Evolutionary conservation across 2,329 filamentous ascomycete genomes (phyloP).

Genomic region (Fonsecaea erecta): DNA sequence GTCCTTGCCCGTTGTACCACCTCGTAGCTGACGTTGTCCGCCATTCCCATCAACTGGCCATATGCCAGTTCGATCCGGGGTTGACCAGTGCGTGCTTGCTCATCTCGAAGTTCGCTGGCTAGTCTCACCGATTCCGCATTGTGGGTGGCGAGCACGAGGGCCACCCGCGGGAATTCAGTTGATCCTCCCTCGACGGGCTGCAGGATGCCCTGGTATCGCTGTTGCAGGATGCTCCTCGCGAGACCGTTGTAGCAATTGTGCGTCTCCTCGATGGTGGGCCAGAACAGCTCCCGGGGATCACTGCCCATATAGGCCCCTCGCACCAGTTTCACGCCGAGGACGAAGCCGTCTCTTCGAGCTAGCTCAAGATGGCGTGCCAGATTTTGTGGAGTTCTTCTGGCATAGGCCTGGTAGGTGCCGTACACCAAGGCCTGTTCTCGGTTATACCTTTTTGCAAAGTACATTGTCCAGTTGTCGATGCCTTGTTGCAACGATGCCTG

Average conservation of each 20-base stretch:
- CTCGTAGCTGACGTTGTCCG: conserved; percentile 63
- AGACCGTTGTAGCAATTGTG: conserved; percentile 75
- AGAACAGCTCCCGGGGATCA: conserved; percentile 71
- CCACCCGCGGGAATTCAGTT: conserved; percentile 59
- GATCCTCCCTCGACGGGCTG: conserved; percentile 48
- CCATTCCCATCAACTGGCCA: conserved; percentile 65
- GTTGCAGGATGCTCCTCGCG: conserved; percentile 67
- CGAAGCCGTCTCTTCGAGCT: conserved; percentile 65
- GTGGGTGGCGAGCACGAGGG: conserved; percentile 79
- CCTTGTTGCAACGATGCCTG: conserved; percentile 77
- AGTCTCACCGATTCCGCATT: conserved; percentile 72
- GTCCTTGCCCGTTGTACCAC: conserved; percentile 53
- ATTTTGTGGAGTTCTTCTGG: conserved; percentile 65
- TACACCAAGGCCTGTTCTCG: conserved; percentile 73
- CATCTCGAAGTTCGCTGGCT: conserved; percentile 56
- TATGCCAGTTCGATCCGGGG: conserved; percentile 57
- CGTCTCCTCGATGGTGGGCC: conserved; percentile 72
- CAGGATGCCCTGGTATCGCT: conserved; percentile 64
- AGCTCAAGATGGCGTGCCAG: conserved; percentile 64
- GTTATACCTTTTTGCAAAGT: conserved; percentile 80
- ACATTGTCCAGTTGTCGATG: conserved; percentile 78
- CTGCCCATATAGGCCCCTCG: conserved; percentile 74
- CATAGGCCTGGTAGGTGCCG: conserved; percentile 78
- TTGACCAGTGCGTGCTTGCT: conserved; percentile 48
- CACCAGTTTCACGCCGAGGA: conserved; percentile 75